These are phyloP conservation scores for Phialemoniopsis sp. DNA, from an alignment of 2,329 filamentous ascomycete genomes.

Conservation along the genomic window DNA sequence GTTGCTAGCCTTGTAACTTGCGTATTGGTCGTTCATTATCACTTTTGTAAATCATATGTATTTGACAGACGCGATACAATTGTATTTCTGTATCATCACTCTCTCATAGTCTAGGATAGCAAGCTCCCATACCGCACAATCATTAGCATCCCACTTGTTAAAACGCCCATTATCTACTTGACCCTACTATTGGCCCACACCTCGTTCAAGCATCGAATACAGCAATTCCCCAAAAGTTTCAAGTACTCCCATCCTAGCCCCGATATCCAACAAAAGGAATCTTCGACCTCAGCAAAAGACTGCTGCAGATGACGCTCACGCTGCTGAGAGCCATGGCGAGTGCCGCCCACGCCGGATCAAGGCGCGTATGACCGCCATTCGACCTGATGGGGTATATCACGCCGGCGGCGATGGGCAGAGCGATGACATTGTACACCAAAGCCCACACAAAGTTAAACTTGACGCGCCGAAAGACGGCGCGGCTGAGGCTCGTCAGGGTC, in stretches of 20 bases:
- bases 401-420: conserved; percentile 63
- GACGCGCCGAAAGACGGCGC: conserved; percentile 59
- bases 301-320: conserved; percentile 59
- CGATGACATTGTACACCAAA: conserved; percentile 59
- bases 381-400: conserved; percentile 55
- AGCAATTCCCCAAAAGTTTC: too few relatives aligned
- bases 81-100: too few relatives aligned
- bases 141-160: too few relatives aligned
- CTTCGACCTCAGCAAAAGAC: conserved; percentile 46
- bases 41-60: too few relatives aligned
- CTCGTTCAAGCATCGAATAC: too few relatives aligned
- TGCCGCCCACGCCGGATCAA: conserved; percentile 33
- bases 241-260: neutral
- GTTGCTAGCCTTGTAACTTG: too few relatives aligned
- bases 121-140: too few relatives aligned
- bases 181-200: too few relatives aligned
- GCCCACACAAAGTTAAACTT: conserved; percentile 69
- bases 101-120: too few relatives aligned
- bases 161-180: too few relatives aligned
- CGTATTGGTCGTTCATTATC: too few relatives aligned
- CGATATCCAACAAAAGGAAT: conserved; percentile 35
- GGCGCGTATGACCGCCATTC: conserved; percentile 26
- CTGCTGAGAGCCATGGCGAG: conserved; percentile 65
- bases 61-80: too few relatives aligned
- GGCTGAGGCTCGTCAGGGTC: conserved; percentile 54